These are phyloP conservation scores for Cryptococcus neoformans DNA, from an alignment of 1,284 basidiomycete species.

Conservation along the genomic window DNA sequence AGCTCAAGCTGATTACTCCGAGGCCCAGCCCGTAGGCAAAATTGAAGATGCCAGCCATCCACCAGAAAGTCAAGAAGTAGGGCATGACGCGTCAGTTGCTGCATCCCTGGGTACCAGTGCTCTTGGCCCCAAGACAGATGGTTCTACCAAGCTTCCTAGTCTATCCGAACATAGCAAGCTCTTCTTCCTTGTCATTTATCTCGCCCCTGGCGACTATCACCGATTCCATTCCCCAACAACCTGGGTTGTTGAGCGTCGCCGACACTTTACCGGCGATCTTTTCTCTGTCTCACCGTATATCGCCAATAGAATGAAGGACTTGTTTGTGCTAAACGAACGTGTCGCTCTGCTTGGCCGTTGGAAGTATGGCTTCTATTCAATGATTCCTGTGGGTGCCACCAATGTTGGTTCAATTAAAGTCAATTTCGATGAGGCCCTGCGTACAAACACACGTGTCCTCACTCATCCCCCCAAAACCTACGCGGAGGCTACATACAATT, in stretches of 20 bases:
- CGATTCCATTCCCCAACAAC: slow-evolving; percentile 93
- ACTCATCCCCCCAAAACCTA: slow-evolving; percentile 81
- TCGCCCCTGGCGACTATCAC: slow-evolving; percentile 98
- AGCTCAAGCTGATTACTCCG: slow-evolving; percentile 1
- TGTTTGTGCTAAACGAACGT: slow-evolving; percentile 97
- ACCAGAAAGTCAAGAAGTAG: slow-evolving; percentile 51
- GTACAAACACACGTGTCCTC: slow-evolving; percentile 73
- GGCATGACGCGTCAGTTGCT: slow-evolving; percentile 59
- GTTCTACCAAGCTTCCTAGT: slow-evolving; percentile 50
- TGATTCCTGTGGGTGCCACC: slow-evolving; percentile 97
- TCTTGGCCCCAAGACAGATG: slow-evolving; percentile 53
- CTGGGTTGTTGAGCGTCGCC: slow-evolving; percentile 94
- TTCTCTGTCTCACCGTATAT: slow-evolving; percentile 98
- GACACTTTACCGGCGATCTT: slow-evolving; percentile 95
- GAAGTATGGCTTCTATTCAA: slow-evolving; percentile 93
- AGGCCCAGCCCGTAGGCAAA: slow-evolving; percentile 10
- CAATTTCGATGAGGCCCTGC: slow-evolving; percentile 89
- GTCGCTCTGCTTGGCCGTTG: slow-evolving; percentile 95
- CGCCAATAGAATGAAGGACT: slow-evolving; percentile 82
- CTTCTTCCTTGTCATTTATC: slow-evolving; percentile 93
- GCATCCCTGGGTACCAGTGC: slow-evolving; percentile 46
- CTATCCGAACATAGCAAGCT: slow-evolving; percentile 66
- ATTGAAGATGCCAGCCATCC: slow-evolving; percentile 42
- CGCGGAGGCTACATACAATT: slow-evolving; percentile 84
- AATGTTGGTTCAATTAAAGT: slow-evolving; percentile 97